A percentile compares a stretch with the other conserved stretches of the same genome.
Conservation (phyloP, 2,329 filamentous ascomycete species). For the Thelonectria olida region DNA sequence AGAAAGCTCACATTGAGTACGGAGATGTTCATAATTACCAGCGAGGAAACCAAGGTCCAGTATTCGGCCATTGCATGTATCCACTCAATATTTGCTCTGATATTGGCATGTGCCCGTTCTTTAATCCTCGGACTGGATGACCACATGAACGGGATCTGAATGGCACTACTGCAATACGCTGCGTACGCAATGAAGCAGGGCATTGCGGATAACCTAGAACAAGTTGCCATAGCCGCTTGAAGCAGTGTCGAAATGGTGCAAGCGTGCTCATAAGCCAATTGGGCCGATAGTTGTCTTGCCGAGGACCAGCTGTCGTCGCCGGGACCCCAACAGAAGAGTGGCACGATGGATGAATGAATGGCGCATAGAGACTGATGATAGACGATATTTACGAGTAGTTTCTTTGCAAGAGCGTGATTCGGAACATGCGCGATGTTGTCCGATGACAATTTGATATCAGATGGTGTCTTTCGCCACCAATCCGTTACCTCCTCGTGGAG, state of each 20-base stretch:
- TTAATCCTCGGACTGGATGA: slow-evolving; percentile 23
- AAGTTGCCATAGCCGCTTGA: background rate
- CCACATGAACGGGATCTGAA: slow-evolving; percentile 37
- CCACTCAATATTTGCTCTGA: slow-evolving; percentile 28
- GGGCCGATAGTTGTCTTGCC: background rate
- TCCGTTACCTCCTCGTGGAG: slow-evolving; percentile 15
- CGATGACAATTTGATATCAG: slow-evolving; percentile 5
- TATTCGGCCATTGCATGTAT: slow-evolving; percentile 18
- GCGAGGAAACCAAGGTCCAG: slow-evolving; percentile 11
- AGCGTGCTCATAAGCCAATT: slow-evolving; percentile 3
- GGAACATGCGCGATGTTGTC: background rate
- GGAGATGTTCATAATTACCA: background rate
- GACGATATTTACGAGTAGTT: slow-evolving; percentile 17
- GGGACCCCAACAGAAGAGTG: slow-evolving; percentile 31
- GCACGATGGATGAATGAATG: slow-evolving; percentile 34
- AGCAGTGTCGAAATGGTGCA: slow-evolving; percentile 23
- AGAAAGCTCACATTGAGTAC: no score
- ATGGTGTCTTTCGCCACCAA: slow-evolving; percentile 14
- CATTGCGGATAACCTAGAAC: slow-evolving; percentile 4
- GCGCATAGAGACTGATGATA: slow-evolving; percentile 33
- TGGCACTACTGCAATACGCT: slow-evolving; percentile 32
- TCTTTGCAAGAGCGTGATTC: background rate
- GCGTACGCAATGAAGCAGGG: slow-evolving; percentile 33
- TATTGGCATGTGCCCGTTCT: slow-evolving; percentile 19
- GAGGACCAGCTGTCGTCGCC: slow-evolving; percentile 14